Conservation (phyloP, 257 asterid genomes). For the Osmanthus fragrans region DNA sequence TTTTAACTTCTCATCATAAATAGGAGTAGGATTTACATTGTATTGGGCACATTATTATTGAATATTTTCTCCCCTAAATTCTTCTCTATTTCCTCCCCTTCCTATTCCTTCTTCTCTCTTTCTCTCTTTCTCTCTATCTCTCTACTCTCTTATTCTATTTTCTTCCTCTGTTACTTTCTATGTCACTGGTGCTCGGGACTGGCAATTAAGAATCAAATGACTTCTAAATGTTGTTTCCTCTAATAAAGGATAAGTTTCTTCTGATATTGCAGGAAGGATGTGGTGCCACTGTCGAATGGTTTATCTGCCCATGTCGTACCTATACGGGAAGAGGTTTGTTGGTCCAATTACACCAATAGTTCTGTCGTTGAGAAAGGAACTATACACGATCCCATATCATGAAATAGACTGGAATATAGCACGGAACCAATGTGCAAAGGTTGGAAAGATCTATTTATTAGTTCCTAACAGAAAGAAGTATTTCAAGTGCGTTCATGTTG, state of each 20-base stretch:
- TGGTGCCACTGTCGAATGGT: slow-evolving; percentile 99
- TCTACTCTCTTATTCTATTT: too few relatives aligned
- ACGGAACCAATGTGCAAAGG: slow-evolving; percentile 95
- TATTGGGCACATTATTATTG: too few relatives aligned
- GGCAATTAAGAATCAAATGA: neutral
- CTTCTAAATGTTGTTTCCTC: slow-evolving; percentile 12
- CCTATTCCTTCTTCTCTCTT: too few relatives aligned
- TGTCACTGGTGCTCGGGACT: neutral
- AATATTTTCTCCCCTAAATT: too few relatives aligned
- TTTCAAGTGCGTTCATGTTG: neutral
- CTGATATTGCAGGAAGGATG: slow-evolving; percentile 82
- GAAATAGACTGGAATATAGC: slow-evolving; percentile 87
- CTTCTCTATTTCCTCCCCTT: too few relatives aligned
- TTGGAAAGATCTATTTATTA: slow-evolving; percentile 34
- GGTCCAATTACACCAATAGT: slow-evolving; percentile 92
- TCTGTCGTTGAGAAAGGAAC: slow-evolving; percentile 88
- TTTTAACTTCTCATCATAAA: too few relatives aligned
- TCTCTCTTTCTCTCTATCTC: too few relatives aligned
- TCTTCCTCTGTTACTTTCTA: too few relatives aligned
- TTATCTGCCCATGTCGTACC: slow-evolving; percentile 95
- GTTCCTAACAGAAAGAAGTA: slow-evolving; percentile 1
- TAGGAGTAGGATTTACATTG: too few relatives aligned
- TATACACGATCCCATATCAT: slow-evolving; percentile 76
- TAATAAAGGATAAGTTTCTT: slow-evolving; percentile 19
- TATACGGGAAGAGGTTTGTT: slow-evolving; percentile 88